A percentile compares a stretch with the other conserved stretches of the same genome.
phyloP scores from a whole-genome alignment of 768 basidiomycete genomes.

The Daedaleopsis nitida region DNA sequence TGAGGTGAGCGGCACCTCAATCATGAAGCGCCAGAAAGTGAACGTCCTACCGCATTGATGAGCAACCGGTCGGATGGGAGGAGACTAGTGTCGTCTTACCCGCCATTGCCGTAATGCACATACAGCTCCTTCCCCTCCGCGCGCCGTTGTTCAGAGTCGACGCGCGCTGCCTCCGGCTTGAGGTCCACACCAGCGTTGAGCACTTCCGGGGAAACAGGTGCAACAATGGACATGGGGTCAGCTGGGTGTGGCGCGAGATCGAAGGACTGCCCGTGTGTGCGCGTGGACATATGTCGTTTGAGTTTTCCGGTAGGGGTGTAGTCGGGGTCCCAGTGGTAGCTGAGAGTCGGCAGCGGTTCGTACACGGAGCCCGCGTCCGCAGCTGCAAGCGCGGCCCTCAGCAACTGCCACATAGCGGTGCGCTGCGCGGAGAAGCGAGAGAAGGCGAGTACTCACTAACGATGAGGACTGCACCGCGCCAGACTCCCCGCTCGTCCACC shows the following conservation, averaged over 20 bases:
- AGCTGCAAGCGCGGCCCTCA: constrained; percentile 41
- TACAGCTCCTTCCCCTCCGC: constrained; percentile 29
- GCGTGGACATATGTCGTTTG: constrained; percentile 7
- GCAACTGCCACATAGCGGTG: constrained; percentile 1
- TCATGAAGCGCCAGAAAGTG: constrained; percentile 93
- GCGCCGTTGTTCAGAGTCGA: constrained; percentile 14
- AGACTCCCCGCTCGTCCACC: constrained; percentile 71
- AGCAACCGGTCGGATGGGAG: not conserved
- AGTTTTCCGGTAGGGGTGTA: constrained; percentile 20
- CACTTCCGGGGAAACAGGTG: constrained; percentile 13
- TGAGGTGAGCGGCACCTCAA: constrained; percentile 73
- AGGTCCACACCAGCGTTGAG: not conserved
- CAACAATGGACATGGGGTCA: constrained; percentile 58
- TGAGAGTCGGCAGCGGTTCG: constrained; percentile 69
- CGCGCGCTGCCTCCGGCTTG: not conserved
- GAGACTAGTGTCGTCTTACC: constrained; percentile 17
- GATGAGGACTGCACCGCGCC: constrained; percentile 87
- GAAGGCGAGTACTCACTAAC: constrained; percentile 63
- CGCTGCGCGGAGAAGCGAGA: not conserved
- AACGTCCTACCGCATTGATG: constrained; percentile 55
- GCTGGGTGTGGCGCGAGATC: constrained; percentile 75
- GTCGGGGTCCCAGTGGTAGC: constrained; percentile 73
- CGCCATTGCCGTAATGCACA: constrained; percentile 31
- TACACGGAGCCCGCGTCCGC: constrained; percentile 80
- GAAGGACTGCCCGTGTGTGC: constrained; percentile 39